A percentile compares a stretch with the other conserved stretches of the same genome.
phyloP scores from a whole-genome alignment of 1,139 yeast species.

The Suhomyces ambrosiae region DNA sequence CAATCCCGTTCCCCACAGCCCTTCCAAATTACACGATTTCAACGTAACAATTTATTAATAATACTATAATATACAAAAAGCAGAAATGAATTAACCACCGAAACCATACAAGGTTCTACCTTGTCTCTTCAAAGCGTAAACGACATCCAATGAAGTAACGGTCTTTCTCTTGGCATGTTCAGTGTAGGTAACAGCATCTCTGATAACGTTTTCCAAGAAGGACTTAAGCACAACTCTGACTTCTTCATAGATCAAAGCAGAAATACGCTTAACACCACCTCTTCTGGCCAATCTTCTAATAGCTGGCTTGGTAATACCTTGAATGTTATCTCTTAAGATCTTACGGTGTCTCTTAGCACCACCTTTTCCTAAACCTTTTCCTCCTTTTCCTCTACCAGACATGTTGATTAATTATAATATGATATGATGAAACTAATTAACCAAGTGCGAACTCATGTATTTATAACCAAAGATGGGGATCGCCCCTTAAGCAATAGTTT shows the following conservation, averaged over 20 bases:
- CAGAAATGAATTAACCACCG: constrained; percentile 75
- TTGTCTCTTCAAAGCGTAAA: constrained; percentile 99
- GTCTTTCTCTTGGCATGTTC: constrained; percentile 99
- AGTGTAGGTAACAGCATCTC: constrained; percentile 98
- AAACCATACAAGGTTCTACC: constrained; percentile 99
- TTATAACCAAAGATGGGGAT: constrained; percentile 7
- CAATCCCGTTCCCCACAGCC: no score
- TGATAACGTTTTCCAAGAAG: constrained; percentile 94
- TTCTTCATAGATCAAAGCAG: constrained; percentile 98
- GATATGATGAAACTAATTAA: constrained; percentile 14
- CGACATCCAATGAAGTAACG: constrained; percentile 97
- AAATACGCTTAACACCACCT: constrained; percentile 99
- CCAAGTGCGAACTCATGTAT: constrained; percentile 11
- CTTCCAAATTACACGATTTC: no score
- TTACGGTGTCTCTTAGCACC: constrained; percentile 99
- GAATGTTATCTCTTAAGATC: constrained; percentile 98
- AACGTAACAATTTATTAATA: constrained; percentile 15
- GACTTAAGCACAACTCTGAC: constrained; percentile 96
- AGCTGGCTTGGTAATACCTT: constrained; percentile 99
- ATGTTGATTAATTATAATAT: constrained; percentile 47
- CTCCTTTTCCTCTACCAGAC: constrained; percentile 99
- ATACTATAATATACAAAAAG: constrained; percentile 22
- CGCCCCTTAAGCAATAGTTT: constrained; percentile 4
- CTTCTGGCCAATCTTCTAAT: constrained; percentile 99
- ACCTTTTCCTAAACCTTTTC: constrained; percentile 98